These are phyloP conservation scores for Fusarium chlamydosporum DNA, from an alignment of 2,329 filamentous ascomycete genomes.

Conservation along the genomic window DNA sequence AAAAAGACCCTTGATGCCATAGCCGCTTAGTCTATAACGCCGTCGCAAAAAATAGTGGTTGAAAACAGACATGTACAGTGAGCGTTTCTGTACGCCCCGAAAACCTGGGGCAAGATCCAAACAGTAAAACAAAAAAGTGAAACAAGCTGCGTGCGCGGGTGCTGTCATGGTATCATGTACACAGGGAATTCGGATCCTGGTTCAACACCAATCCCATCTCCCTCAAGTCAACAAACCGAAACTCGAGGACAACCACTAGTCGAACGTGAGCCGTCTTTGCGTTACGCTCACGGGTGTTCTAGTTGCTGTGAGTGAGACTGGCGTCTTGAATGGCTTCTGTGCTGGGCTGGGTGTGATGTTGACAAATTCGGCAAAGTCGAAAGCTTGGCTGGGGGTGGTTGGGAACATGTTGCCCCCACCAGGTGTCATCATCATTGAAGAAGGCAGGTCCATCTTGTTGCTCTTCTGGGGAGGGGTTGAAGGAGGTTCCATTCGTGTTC, in stretches of 20 bases:
- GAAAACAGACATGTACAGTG: slow-evolving; percentile 32
- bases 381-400: slow-evolving; percentile 83
- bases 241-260: slow-evolving; percentile 65
- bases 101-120: slow-evolving; percentile 35
- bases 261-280: slow-evolving; percentile 85
- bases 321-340: slow-evolving; percentile 90
- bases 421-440: slow-evolving; percentile 91
- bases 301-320: slow-evolving; percentile 66
- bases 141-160: slow-evolving; percentile 35
- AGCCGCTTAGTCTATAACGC: slow-evolving; percentile 50
- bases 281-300: slow-evolving; percentile 75
- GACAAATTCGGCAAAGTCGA: slow-evolving; percentile 97
- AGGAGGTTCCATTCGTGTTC: slow-evolving; percentile 72
- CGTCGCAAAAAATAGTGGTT: slow-evolving; percentile 41
- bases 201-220: slow-evolving; percentile 19
- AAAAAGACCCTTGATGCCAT: slow-evolving; percentile 39
- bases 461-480: slow-evolving; percentile 82
- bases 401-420: slow-evolving; percentile 77
- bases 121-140: slow-evolving; percentile 16
- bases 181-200: slow-evolving; percentile 42
- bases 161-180: slow-evolving; percentile 58
- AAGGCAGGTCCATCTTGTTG: slow-evolving; percentile 77
- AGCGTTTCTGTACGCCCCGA: slow-evolving; percentile 41
- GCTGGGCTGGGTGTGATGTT: slow-evolving; percentile 97
- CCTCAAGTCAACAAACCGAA: slow-evolving; percentile 31